Percentiles rank a stretch among this genome's conserved stretches.
Conservation (phyloP, 768 basidiomycete genomes). For the Lentinula detonsa region DNA sequence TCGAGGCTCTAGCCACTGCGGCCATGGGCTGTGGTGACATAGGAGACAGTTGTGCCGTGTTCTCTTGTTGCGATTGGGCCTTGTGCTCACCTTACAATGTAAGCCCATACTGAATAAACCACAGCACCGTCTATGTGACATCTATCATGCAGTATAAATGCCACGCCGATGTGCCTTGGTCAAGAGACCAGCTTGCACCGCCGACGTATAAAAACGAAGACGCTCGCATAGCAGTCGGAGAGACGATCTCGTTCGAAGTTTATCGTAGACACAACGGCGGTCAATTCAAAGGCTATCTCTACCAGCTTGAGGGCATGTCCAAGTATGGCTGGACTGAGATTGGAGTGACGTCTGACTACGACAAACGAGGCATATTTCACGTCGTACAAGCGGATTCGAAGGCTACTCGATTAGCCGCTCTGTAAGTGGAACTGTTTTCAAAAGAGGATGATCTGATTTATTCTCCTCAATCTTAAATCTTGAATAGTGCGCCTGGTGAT, state of each 20-base stretch:
- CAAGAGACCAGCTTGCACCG: background rate
- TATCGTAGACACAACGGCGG: background rate
- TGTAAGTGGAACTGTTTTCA: background rate
- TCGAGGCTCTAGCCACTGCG: background rate
- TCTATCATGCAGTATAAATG: background rate
- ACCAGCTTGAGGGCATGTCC: background rate
- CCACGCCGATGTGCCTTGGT: background rate
- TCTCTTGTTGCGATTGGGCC: background rate
- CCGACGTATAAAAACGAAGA: background rate
- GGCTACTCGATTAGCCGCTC: background rate
- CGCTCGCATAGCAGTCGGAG: background rate
- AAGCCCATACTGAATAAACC: background rate
- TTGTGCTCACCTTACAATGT: background rate
- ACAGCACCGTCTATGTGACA: background rate
- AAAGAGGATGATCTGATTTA: background rate
- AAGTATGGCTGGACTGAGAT: background rate
- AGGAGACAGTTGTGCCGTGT: background rate
- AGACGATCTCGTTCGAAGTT: background rate
- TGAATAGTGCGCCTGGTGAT: background rate
- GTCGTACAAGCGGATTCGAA: background rate
- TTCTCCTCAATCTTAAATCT: background rate
- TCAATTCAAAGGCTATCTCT: background rate
- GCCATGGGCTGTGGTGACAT: background rate
- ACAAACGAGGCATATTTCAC: background rate
- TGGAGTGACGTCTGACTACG: background rate